These are phyloP conservation scores for Tulasnella sp. DNA, from an alignment of 768 basidiomycete genomes.

Conservation along the genomic window DNA sequence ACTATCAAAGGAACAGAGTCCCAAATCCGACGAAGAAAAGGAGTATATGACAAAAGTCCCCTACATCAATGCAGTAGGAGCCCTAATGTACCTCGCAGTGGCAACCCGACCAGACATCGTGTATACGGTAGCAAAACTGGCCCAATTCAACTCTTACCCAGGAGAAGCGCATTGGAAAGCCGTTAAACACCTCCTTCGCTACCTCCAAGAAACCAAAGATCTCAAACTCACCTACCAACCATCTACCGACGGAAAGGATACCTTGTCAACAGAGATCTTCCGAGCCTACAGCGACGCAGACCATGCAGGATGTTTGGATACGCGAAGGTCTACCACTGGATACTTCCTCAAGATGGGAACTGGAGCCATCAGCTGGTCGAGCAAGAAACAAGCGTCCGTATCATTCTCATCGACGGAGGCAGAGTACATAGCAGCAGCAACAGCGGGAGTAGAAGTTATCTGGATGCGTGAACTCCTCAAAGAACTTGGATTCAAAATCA, in stretches of 20 bases:
- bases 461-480: slow-evolving; percentile 25
- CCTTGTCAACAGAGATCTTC: neutral
- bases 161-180: slow-evolving; percentile 28
- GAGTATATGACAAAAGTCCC: neutral
- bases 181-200: slow-evolving; percentile 28
- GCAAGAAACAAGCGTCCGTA: too few species aligned
- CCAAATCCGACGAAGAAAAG: neutral
- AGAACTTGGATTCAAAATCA: slow-evolving; percentile 19
- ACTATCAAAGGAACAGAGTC: too few species aligned
- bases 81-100: too few species aligned
- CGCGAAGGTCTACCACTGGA: slow-evolving; percentile 31
- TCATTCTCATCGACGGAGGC: too few species aligned
- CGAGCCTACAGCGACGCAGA: slow-evolving; percentile 30
- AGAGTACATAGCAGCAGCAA: slow-evolving; percentile 19
- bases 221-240: neutral
- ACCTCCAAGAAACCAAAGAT: slow-evolving; percentile 10
- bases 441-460: neutral
- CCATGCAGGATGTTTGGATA: slow-evolving; percentile 28
- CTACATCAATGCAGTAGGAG: neutral
- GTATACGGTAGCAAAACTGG: neutral
- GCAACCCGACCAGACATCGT: slow-evolving; percentile 16
- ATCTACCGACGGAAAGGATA: neutral
- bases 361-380: too few species aligned
- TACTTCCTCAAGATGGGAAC: too few species aligned
- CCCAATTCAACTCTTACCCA: slow-evolving; percentile 19